Evolutionary conservation across 768 basidiomycete genomes (phyloP).

Genomic region (Serendipita vermifera): DNA sequence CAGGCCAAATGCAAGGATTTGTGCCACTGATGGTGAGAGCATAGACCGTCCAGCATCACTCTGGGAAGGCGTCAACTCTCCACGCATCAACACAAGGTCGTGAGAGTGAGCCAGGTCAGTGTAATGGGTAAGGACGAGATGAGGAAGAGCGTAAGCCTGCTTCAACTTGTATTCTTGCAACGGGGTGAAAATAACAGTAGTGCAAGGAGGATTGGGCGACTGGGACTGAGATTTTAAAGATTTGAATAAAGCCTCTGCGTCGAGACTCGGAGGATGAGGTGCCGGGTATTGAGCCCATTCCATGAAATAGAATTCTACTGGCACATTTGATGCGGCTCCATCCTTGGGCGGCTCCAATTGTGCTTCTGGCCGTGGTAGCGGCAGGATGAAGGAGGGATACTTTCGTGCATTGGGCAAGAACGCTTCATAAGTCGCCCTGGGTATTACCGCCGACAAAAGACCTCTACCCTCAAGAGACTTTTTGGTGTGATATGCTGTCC

Average conservation of each 20-base stretch:
- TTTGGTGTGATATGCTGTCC: conserved; percentile 80
- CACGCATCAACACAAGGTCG: conserved; percentile 71
- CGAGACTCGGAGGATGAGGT: conserved; percentile 44
- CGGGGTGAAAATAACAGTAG: conserved; percentile 85
- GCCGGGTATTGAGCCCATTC: conserved; percentile 81
- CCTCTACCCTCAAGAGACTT: conserved; percentile 70
- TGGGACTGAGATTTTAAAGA: conserved; percentile 32
- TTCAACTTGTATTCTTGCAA: conserved; percentile 86
- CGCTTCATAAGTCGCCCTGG: conserved; percentile 53
- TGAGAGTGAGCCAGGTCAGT: conserved; percentile 75
- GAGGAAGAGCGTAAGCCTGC: conserved; percentile 75
- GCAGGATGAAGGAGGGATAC: conserved; percentile 73
- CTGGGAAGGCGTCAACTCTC: conserved; percentile 73
- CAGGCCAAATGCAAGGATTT: conserved; percentile 61
- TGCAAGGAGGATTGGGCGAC: conserved; percentile 23
- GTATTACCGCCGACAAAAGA: conserved; percentile 72
- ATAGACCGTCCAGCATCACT: conserved; percentile 37
- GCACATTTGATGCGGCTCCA: conserved; percentile 25
- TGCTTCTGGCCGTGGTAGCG: conserved; percentile 43
- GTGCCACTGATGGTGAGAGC: conserved; percentile 70
- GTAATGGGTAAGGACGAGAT: conserved; percentile 82
- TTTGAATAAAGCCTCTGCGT: conserved; percentile 19
- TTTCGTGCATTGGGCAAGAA: conserved; percentile 50
- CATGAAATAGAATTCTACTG: conserved; percentile 72
- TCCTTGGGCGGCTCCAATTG: conserved; percentile 21